phyloP scores from a whole-genome alignment of 2,329 filamentous ascomycete species.

The Huntiella decipiens region DNA sequence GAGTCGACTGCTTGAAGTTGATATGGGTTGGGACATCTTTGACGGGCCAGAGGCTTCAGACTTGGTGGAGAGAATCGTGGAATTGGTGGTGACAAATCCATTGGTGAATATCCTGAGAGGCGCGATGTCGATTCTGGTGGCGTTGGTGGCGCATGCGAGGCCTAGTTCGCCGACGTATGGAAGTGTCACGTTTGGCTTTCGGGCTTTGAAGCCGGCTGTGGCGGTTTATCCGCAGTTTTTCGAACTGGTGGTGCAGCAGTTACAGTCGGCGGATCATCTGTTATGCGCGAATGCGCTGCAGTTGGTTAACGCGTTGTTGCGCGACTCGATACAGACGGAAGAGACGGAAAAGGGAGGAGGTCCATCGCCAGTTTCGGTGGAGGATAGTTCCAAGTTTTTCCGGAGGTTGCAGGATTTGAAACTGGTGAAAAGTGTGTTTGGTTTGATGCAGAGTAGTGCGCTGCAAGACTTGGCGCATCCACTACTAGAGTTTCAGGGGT shows the following conservation, averaged over 20 bases:
- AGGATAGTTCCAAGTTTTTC: conserved; percentile 91
- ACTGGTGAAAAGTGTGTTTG: conserved; percentile 78
- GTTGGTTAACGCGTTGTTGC: conserved; percentile 85
- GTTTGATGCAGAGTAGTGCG: conserved; percentile 83
- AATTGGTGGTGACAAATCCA: conserved; percentile 84
- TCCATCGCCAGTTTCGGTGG: conserved; percentile 22
- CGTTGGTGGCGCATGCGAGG: conserved; percentile 74
- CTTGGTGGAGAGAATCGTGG: conserved; percentile 59
- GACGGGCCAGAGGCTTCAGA: conserved; percentile 43
- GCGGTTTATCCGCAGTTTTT: conserved; percentile 86
- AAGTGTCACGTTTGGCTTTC: conserved; percentile 53
- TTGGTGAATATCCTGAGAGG: conserved; percentile 93
- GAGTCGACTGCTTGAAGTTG: conserved; percentile 73
- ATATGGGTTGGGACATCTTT: conserved; percentile 93
- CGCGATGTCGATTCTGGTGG: conserved; percentile 90
- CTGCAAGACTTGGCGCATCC: conserved; percentile 81
- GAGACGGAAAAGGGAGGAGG: conserved; percentile 16
- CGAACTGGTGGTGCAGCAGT: conserved; percentile 75
- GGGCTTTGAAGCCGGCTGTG: conserved; percentile 78
- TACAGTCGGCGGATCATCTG: conserved; percentile 86
- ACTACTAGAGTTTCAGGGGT: conserved; percentile 75
- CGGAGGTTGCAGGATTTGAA: conserved; percentile 84
- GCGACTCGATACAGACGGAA: conserved; percentile 70
- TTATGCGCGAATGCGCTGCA: conserved; percentile 90
- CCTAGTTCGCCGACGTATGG: conserved; percentile 31